phyloP scores from a whole-genome alignment of 2,329 filamentous ascomycete species.

The Volutella citrinella region DNA sequence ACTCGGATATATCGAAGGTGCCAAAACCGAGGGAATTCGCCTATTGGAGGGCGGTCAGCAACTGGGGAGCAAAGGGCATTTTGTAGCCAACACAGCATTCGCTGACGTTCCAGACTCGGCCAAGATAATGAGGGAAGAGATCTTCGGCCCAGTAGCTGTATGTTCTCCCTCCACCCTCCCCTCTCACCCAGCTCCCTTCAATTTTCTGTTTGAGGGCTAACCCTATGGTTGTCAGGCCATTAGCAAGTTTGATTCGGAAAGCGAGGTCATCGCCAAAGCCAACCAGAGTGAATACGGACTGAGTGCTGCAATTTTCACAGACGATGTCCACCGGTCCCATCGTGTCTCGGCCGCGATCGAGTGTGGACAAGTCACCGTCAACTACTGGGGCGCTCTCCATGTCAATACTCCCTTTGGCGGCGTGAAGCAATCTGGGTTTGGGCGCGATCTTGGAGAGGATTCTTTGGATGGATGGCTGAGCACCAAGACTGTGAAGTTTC shows the following conservation, averaged over 20 bases:
- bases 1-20: conserved; percentile 51
- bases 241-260: neutral
- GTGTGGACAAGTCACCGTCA: neutral
- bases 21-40: conserved; percentile 14
- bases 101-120: conserved; percentile 21
- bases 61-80: conserved; percentile 18
- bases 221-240: no score
- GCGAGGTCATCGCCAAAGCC: neutral
- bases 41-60: conserved; percentile 15
- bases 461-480: neutral
- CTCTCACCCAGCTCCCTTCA: no score
- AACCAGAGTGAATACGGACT: conserved; percentile 48
- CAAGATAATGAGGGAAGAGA: conserved; percentile 22
- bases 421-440: neutral
- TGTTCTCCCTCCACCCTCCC: no score
- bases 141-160: conserved; percentile 27
- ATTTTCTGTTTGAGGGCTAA: no score
- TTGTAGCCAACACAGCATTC: conserved; percentile 29
- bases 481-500: neutral
- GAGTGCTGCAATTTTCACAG: conserved; percentile 51
- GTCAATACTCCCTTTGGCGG: conserved; percentile 1
- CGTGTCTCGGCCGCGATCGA: neutral
- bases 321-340: conserved; percentile 34
- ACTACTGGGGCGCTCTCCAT: neutral
- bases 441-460: neutral